phyloP scores from a whole-genome alignment of 2,329 filamentous ascomycete species.

The Amauroascus niger region DNA sequence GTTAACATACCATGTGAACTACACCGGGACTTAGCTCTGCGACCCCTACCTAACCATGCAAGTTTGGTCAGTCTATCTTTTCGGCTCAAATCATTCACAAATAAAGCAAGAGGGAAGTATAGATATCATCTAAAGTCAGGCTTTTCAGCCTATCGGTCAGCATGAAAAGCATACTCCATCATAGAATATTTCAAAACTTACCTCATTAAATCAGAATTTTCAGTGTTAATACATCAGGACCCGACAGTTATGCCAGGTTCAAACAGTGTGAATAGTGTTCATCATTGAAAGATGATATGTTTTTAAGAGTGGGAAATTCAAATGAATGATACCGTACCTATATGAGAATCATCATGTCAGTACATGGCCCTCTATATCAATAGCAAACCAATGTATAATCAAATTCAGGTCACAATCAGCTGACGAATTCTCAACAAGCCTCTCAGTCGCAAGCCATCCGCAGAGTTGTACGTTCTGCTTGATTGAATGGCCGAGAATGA shows the following conservation, averaged over 20 bases:
- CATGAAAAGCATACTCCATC: slow-evolving; percentile 20
- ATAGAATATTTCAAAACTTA: slow-evolving; percentile 24
- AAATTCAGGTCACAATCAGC: slow-evolving; percentile 38
- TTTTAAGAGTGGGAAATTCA: slow-evolving; percentile 21
- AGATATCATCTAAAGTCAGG: slow-evolving; percentile 35
- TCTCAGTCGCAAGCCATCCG: slow-evolving; percentile 43
- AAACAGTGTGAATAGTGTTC: slow-evolving; percentile 65
- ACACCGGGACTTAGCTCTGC: neutral
- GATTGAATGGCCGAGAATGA: slow-evolving; percentile 42
- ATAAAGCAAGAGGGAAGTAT: neutral
- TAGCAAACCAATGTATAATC: neutral
- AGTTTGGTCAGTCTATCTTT: neutral
- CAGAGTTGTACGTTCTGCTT: slow-evolving; percentile 55
- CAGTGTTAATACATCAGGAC: slow-evolving; percentile 51
- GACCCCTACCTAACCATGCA: neutral
- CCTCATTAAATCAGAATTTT: slow-evolving; percentile 67
- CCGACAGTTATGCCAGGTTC: slow-evolving; percentile 46
- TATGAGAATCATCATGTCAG: slow-evolving; percentile 15
- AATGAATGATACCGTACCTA: slow-evolving; percentile 4
- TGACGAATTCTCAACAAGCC: slow-evolving; percentile 63
- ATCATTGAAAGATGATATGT: slow-evolving; percentile 45
- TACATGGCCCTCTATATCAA: slow-evolving; percentile 20
- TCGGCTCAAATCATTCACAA: neutral
- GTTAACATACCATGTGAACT: slow-evolving; percentile 3
- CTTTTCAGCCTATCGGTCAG: slow-evolving; percentile 30